Base-by-base conservation (phyloP, 2,329 filamentous ascomycete species). In the Epichloe typhina region DNA sequence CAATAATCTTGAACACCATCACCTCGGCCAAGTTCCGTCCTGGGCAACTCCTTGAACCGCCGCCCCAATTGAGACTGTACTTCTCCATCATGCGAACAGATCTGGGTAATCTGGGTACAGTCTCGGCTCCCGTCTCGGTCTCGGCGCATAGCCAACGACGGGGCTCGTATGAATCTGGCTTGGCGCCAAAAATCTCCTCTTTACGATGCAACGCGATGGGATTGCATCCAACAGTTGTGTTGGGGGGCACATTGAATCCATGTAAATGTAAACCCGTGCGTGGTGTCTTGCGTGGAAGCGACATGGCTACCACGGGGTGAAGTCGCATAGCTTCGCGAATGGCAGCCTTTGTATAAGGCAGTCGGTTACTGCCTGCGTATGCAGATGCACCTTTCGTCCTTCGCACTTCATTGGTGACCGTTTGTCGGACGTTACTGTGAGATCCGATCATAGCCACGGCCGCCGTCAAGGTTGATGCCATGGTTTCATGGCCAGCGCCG, bases 401-500 rank as follows among this genome's bases (percentile, higher is more conserved):
- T 5, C 62, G 60, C 2, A 73, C 53, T 49, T 69, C 66, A 15
- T 66, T 62, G 1, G 57, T 53, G 0, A 73, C 63, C 2, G 55
- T 60, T 1, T 51, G 23, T 41, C 71, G 68, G 0, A 67, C 60
- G 0, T 59, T 55, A 0, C 56, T 39, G 33, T 72, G 65, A 0
- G 67, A 66, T 1, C 67, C 72, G 23, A 79, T 64, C 66, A 75
- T 69, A 45, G 71, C 63, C 45, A 79, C 58, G 21, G 69, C 63
- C 3, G 75, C 70, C 0, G 74, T 77, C 6, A 78, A 57, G 0
- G 75, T 74, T 1, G 74, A 74, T 11, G 72, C 73, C 64, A 76
- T 68, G 0, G 75, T 78, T 56, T 78, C 75, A 52, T 78, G 75
- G 0, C 75, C 75, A 1, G 75, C 75, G 11, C 75, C 75, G 55